Percentiles rank a stretch among this genome's conserved stretches.
Evolutionary conservation across 1,139 yeast genomes (phyloP).

Genomic region (Candida sp.): DNA sequence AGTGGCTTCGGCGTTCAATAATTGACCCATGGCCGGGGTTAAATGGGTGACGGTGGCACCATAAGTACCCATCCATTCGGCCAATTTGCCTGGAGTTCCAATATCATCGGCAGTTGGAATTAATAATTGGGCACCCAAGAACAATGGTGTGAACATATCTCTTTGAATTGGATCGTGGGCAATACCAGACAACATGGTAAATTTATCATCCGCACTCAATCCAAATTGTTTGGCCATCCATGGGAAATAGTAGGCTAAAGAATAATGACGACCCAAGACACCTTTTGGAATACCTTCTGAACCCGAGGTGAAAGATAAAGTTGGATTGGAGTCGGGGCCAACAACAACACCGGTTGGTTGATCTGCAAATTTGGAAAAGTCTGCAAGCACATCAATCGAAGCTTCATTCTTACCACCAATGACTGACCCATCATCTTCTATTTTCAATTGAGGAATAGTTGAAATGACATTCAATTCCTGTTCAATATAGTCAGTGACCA

Average conservation of each 20-base stretch:
- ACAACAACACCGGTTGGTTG: slow-evolving; percentile 84
- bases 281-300: slow-evolving; percentile 99
- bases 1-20: slow-evolving; percentile 94
- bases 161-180: slow-evolving; percentile 99
- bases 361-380: slow-evolving; percentile 43
- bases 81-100: slow-evolving; percentile 96
- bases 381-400: slow-evolving; percentile 32
- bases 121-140: slow-evolving; percentile 87
- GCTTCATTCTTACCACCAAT: slow-evolving; percentile 49
- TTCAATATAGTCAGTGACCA: slow-evolving; percentile 73
- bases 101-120: slow-evolving; percentile 97
- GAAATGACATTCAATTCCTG: slow-evolving; percentile 71
- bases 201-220: slow-evolving; percentile 74
- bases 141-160: slow-evolving; percentile 97
- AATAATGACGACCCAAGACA: slow-evolving; percentile 95
- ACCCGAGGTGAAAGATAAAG: slow-evolving; percentile 96
- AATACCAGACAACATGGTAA: slow-evolving; percentile 97
- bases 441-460: slow-evolving; percentile 71
- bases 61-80: slow-evolving; percentile 93
- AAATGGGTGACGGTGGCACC: slow-evolving; percentile 95
- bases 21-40: slow-evolving; percentile 99
- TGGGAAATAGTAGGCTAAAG: slow-evolving; percentile 94
- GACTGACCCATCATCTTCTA: slow-evolving; percentile 74
- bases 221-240: slow-evolving; percentile 94
- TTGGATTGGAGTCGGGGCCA: slow-evolving; percentile 98